Base-by-base conservation (phyloP, 129 eudicot species). In the Pseudognaphalium luteoalbum region DNA sequence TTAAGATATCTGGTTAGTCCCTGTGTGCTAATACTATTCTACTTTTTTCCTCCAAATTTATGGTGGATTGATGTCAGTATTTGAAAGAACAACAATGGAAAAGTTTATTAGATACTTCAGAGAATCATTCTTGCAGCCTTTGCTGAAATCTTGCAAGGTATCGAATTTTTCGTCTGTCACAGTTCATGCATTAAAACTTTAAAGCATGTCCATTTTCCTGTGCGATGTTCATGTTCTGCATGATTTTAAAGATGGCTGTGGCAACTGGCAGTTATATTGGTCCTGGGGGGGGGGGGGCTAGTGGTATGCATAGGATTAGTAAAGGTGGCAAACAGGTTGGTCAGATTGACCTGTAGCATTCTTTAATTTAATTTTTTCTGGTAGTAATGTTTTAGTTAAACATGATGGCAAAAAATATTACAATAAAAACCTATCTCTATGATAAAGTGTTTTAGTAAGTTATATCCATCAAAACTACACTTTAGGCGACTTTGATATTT, bases 61-160 rank as follows among this genome's bases (percentile, higher is more conserved):
- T 39, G 28, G 76, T 74, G 15, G 54, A 41, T 76, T 72, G 73
- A 29, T 80, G 39, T 29, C 89, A 95, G 99, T 83, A 58, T 82
- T 86, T 86, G 96, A 95, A 68, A 87, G 82, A 80, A 89, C 99
- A 52, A 91, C 97, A 56, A 88, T 89, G 72, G 96, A 97, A 51
- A 76, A 86, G 58, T 83, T 87, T 10, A 74, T 91, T 76, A 86
- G 86, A 85, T 87, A 82, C 70, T 91, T 91, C 62, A 87, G 86
- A 81, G 81, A 87, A 72, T 87, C 94, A 42, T 95, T 95, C 87
- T 82, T 95, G 86, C 88, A 91, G 81, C 97, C 99, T 74, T 91
- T 95, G 81, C 86, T 91, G 57, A 95, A 89, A 78, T 87, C 96
- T 71, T 91, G 99, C 92, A 91, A 95, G 96, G 98, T 90, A 87